Percentiles rank a stretch among this genome's conserved stretches.
Evolutionary conservation across 306 rosid genomes (phyloP).

Genomic region (Cicer cuneatum): DNA sequence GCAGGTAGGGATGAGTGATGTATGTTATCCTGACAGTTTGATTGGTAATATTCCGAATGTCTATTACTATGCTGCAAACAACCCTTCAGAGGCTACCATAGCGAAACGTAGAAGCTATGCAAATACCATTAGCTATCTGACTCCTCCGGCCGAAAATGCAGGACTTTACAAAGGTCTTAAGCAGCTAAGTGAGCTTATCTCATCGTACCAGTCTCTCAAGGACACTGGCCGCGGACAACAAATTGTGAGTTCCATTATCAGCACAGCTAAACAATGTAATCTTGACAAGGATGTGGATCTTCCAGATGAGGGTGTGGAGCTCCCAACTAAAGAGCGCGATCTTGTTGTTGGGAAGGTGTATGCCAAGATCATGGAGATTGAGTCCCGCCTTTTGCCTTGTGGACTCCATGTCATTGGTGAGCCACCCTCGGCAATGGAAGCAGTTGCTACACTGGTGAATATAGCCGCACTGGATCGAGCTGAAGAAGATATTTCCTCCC

Average conservation of each 20-base stretch:
- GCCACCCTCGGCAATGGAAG: conserved; percentile 99
- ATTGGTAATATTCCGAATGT: conserved; percentile 94
- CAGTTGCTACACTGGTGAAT: conserved; percentile 95
- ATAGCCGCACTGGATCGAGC: conserved; percentile 95
- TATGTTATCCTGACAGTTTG: conserved; percentile 88
- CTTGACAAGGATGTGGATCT: conserved; percentile 94
- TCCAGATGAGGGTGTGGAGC: conserved; percentile 83
- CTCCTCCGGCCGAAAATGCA: conserved; percentile 99
- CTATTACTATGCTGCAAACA: conserved; percentile 95
- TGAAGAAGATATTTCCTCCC: conserved; percentile 78
- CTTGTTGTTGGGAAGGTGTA: conserved; percentile 92
- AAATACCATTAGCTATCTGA: conserved; percentile 94
- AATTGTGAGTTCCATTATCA: conserved; percentile 96
- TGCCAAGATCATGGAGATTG: conserved; percentile 97
- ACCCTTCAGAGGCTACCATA: conserved; percentile 97
- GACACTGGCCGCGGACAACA: conserved; percentile 96
- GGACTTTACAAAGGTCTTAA: conserved; percentile 99
- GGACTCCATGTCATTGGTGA: conserved; percentile 97
- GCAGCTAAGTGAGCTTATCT: conserved; percentile 92
- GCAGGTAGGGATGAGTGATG: conserved; percentile 99
- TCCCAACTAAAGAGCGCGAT: conserved; percentile 87
- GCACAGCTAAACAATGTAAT: conserved; percentile 96
- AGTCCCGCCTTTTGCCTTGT: conserved; percentile 91
- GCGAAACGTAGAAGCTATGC: conserved; percentile 99
- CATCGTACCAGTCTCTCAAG: conserved; percentile 94